Evolutionary conservation across 2,329 filamentous ascomycete species (phyloP).

Genomic region (Nigrograna mackinnonii): DNA sequence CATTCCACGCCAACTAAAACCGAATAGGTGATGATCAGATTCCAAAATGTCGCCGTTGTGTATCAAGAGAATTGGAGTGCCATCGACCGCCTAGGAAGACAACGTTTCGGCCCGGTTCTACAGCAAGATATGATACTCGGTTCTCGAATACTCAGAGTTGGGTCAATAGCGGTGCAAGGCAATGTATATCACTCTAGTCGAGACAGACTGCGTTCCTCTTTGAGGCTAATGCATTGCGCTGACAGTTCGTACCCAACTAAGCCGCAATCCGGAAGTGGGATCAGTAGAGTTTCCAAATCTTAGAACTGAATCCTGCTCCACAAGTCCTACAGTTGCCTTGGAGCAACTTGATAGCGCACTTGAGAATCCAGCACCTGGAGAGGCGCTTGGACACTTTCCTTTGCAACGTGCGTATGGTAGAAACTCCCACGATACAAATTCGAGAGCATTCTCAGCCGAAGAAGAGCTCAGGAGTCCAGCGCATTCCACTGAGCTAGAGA

Average conservation of each 20-base stretch:
- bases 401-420: neutral
- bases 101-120: neutral
- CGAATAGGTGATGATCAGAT: neutral
- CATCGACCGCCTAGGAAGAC: neutral
- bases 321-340: too few relatives aligned
- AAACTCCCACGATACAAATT: neutral
- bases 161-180: neutral
- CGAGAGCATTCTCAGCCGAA: neutral
- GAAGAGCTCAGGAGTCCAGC: neutral
- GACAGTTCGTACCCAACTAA: too few relatives aligned
- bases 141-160: neutral
- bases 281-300: neutral
- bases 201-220: neutral
- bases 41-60: neutral
- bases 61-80: neutral
- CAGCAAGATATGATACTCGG: neutral
- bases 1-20: neutral
- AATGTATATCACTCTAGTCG: neutral
- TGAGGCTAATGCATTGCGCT: too few relatives aligned
- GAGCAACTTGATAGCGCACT: too few relatives aligned
- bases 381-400: too few relatives aligned
- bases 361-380: too few relatives aligned
- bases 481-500: neutral
- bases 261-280: too few relatives aligned
- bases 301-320: neutral